phyloP scores from a whole-genome alignment of 169 alveolate genomes.

The Babesia divergens region DNA sequence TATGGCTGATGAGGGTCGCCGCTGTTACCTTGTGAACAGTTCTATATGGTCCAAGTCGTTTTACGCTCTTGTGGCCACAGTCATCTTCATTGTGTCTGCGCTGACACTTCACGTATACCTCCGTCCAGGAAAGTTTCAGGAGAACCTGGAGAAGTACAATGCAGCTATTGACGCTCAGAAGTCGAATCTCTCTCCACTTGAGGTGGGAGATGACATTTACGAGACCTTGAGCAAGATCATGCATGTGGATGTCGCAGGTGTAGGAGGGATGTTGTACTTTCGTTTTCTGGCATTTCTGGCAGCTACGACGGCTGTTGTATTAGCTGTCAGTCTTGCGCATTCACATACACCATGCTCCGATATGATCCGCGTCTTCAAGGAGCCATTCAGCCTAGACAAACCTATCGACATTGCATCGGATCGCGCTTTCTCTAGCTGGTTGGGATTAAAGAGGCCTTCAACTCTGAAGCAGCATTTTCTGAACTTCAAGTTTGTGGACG shows the following conservation, averaged over 20 bases:
- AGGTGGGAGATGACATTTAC: slow-evolving; percentile 8
- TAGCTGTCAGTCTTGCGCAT: slow-evolving; percentile 36
- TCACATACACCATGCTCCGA: slow-evolving; percentile 59
- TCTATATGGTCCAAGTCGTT: slow-evolving; percentile 51
- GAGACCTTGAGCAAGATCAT: slow-evolving; percentile 20
- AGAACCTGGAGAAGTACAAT: slow-evolving; percentile 24
- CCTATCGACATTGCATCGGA: neutral
- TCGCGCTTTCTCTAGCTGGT: neutral
- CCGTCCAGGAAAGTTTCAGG: slow-evolving; percentile 14
- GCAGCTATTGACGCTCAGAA: slow-evolving; percentile 41
- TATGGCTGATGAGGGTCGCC: slow-evolving; percentile 54
- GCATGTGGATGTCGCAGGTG: slow-evolving; percentile 60
- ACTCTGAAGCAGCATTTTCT: slow-evolving; percentile 19
- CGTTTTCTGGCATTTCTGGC: slow-evolving; percentile 29
- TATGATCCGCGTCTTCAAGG: slow-evolving; percentile 46
- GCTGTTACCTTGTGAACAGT: slow-evolving; percentile 55
- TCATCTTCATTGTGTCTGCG: neutral
- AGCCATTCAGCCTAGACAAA: slow-evolving; percentile 33
- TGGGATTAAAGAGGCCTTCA: neutral
- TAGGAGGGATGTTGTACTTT: slow-evolving; percentile 69
- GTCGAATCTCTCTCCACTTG: slow-evolving; percentile 20
- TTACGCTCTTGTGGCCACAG: slow-evolving; percentile 11
- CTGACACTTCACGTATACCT: slow-evolving; percentile 16
- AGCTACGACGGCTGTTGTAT: slow-evolving; percentile 2
- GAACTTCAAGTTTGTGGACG: slow-evolving; percentile 61